phyloP scores from a whole-genome alignment of 148 eudicot genomes.

The Fallopia convolvulus region DNA sequence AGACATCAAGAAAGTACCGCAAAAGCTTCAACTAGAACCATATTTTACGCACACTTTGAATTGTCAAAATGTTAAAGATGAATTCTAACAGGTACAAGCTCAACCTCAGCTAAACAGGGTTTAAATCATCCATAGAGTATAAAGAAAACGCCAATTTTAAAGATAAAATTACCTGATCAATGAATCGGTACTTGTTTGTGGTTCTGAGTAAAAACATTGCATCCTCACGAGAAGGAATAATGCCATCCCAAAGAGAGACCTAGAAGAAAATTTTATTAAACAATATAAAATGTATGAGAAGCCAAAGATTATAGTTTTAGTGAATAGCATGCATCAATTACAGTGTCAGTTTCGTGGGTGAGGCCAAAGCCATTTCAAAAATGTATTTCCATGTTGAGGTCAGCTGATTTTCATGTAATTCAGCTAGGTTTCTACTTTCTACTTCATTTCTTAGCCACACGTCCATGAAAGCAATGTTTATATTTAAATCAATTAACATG shows the following conservation, averaged over 20 bases:
- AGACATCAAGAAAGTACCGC: not conserved
- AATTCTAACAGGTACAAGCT: not conserved
- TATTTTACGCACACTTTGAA: not conserved
- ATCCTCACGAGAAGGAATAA: conserved; percentile 65
- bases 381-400: not conserved
- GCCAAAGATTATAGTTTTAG: not conserved
- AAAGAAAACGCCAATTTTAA: not conserved
- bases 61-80: conserved; percentile 3
- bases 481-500: not conserved
- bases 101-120: not conserved
- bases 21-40: not conserved
- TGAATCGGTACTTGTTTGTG: conserved; percentile 76
- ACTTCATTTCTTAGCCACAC: not conserved
- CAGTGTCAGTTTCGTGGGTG: not conserved
- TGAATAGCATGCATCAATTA: not conserved
- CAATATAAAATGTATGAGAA: not conserved
- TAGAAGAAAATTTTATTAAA: conserved; percentile 18
- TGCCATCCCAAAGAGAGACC: conserved; percentile 94
- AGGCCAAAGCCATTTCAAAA: not conserved
- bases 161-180: conserved; percentile 56
- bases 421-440: not conserved
- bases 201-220: conserved; percentile 62
- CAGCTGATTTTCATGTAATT: not conserved
- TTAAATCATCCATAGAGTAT: not conserved
- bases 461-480: not conserved